Conservation (phyloP, 2,329 filamentous ascomycete species). For the Claviceps purpurea region DNA sequence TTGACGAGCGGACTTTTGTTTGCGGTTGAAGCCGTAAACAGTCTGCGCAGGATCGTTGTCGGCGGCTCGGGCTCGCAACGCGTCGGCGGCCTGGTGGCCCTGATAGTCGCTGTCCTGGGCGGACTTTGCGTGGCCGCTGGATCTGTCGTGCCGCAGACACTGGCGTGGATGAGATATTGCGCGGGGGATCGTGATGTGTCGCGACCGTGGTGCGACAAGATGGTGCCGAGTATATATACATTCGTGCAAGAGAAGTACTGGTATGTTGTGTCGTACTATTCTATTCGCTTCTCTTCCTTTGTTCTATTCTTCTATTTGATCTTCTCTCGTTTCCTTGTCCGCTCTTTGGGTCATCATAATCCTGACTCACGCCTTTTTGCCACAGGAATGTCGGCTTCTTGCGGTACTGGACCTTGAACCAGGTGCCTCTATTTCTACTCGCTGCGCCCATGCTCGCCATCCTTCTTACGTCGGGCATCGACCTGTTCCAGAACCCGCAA, state of each 20-base stretch:
- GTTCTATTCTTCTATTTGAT: background rate
- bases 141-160: conserved; percentile 55
- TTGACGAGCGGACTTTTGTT: conserved; percentile 70
- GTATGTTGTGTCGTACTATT: conserved; percentile 33
- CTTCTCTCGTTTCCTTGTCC: background rate
- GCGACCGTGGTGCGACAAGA: conserved; percentile 61
- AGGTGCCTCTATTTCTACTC: conserved; percentile 77
- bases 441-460: conserved; percentile 65
- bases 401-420: conserved; percentile 77
- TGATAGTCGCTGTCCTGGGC: conserved; percentile 47
- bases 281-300: background rate
- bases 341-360: background rate
- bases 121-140: conserved; percentile 57
- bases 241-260: conserved; percentile 88
- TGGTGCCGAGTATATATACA: conserved; percentile 76
- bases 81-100: conserved; percentile 31
- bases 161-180: conserved; percentile 67
- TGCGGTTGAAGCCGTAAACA: conserved; percentile 42
- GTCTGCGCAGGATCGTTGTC: conserved; percentile 13
- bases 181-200: conserved; percentile 11
- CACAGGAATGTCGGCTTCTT: conserved; percentile 76
- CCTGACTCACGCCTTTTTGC: background rate
- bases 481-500: conserved; percentile 16
- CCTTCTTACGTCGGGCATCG: conserved; percentile 42
- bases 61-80: conserved; percentile 10